These are phyloP conservation scores for Lentinula boryana DNA, from an alignment of 768 basidiomycete species.

Conservation along the genomic window DNA sequence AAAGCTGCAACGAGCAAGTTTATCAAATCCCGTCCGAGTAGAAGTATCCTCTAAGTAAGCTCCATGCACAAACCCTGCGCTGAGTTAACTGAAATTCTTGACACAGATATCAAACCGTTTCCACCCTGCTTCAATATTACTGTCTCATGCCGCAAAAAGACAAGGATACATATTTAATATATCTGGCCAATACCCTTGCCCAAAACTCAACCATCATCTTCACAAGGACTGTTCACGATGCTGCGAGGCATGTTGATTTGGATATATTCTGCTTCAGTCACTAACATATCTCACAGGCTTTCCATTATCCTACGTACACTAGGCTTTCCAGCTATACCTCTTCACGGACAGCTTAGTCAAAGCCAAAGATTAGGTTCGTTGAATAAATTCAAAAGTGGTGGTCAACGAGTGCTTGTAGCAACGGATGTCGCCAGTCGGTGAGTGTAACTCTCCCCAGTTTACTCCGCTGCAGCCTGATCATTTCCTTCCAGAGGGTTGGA, in stretches of 20 bases:
- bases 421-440: constrained; percentile 94
- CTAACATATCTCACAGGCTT: constrained; percentile 39
- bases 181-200: constrained; percentile 82
- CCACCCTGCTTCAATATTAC: constrained; percentile 93
- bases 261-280: background rate
- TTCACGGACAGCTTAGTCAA: constrained; percentile 94
- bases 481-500: constrained; percentile 68
- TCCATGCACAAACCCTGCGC: constrained; percentile 11
- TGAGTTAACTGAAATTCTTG: constrained; percentile 6
- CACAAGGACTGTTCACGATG: constrained; percentile 91
- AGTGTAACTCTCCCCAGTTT: constrained; percentile 27
- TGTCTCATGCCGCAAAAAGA: constrained; percentile 87
- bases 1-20: constrained; percentile 58
- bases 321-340: constrained; percentile 90
- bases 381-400: constrained; percentile 93
- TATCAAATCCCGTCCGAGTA: constrained; percentile 54
- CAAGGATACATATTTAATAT: constrained; percentile 88
- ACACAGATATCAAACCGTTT: constrained; percentile 90
- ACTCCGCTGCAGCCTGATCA: constrained; percentile 60
- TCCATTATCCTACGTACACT: constrained; percentile 86
- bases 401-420: constrained; percentile 86
- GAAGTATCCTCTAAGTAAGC: constrained; percentile 60
- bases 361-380: constrained; percentile 90
- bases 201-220: constrained; percentile 96
- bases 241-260: constrained; percentile 51